Base-by-base conservation (phyloP, 495 filamentous ascomycete species). In the Aspergillus olivimuriae region DNA sequence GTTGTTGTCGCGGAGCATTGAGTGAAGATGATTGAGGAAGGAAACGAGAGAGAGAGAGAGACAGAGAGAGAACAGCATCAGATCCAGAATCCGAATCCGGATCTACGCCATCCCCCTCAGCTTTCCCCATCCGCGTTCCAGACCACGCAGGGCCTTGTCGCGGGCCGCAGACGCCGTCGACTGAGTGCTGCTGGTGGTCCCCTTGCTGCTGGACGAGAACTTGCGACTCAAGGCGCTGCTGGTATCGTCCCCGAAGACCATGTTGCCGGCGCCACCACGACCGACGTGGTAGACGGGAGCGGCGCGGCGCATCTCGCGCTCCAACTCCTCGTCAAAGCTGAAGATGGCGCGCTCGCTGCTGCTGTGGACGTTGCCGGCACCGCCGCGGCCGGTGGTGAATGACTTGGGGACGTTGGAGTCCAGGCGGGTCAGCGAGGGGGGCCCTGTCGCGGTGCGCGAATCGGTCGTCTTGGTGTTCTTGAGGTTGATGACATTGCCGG, bases 281-380 rank as follows among this genome's bases (percentile, higher is more conserved):
- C 92, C 92, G 41, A 92, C 83, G 57, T 92, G 82, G 69, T 81
- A 87, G 34, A 87, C 76, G 18, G 81, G 79, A 4, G 78, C 80
- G 21, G 77, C 70, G 39, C 68, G 76, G 51, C 76, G 73, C 47
- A 77, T 62, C 47, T 83, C 83, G 47, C 82, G 78, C 52, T 83
- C 76, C 46, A 91, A 80, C 61, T 96, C 91, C 73, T 96, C 91
- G 66, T 95, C 88, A 69, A 96, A 92, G 47, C 78, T 83, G 72
- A 95, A 85, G 54, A 87, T 80, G 49, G 86, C 76, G 34, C 84
- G 81, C 52, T 84, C 80, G 30, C 55, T 60, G 48, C 74, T 66
- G 48, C 70, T 68, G 70, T 86, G 84, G 47, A 89, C 75, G 68
- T 96, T 98, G 50, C 92, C 92, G 34, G 84, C 88, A 23, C 92